phyloP scores from a whole-genome alignment of 495 filamentous ascomycete species.

The Penicillium parvum region DNA sequence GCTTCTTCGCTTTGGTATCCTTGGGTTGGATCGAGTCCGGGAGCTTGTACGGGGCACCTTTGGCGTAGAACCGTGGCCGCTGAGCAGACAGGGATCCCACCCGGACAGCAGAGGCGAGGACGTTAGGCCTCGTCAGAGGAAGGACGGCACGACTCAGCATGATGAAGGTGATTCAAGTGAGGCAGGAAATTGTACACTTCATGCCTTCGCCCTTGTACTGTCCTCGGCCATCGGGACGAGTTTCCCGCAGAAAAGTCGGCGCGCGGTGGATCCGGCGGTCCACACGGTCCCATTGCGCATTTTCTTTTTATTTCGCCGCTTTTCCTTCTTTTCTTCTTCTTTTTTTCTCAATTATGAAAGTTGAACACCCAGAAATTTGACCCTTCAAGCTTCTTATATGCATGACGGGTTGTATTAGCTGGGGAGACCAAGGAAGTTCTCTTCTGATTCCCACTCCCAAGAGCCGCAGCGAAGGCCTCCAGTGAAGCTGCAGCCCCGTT shows the following conservation, averaged over 20 bases:
- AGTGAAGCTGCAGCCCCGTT: conserved; percentile 48
- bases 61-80: conserved; percentile 45
- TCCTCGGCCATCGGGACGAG: conserved; percentile 9
- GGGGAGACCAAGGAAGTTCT: conserved; percentile 55
- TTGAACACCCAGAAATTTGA: conserved; percentile 68
- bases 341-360: conserved; percentile 48
- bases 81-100: conserved; percentile 30
- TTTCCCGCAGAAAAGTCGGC: conserved; percentile 34
- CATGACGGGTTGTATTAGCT: conserved; percentile 62
- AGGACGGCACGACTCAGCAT: conserved; percentile 47
- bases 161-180: conserved; percentile 14
- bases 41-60: conserved; percentile 43
- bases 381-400: conserved; percentile 46
- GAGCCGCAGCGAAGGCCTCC: conserved; percentile 54
- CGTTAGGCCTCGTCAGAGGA: conserved; percentile 43
- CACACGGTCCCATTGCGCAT: conserved; percentile 23
- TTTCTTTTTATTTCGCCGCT: conserved; percentile 18
- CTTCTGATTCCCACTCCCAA: conserved; percentile 53
- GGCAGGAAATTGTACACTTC: conserved; percentile 22
- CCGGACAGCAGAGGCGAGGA: conserved; percentile 36
- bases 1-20: conserved; percentile 13
- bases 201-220: conserved; percentile 17
- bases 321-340: conserved; percentile 26
- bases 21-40: conserved; percentile 34
- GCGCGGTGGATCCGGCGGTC: conserved; percentile 22